Evolutionary conservation across 2,329 filamentous ascomycete species (phyloP), one percentile per base, ranked within the genome.

Genomic region (Aspergillus sp.): DNA sequence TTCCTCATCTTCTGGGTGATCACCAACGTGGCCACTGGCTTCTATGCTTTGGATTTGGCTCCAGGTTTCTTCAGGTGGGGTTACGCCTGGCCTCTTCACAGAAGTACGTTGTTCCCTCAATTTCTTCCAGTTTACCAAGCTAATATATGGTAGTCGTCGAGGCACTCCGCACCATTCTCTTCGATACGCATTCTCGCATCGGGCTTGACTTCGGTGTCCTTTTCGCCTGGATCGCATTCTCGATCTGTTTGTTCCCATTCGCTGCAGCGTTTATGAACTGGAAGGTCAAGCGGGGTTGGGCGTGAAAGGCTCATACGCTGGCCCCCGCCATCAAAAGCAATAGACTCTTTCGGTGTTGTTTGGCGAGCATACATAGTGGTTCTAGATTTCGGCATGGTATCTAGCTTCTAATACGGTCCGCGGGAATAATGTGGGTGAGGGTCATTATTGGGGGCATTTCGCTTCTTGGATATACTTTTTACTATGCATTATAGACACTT

Each of bases 1-100:
- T 90, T 86, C 81, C 73, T 90, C 2, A 87, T 89, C 58, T 88
- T 88, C 66, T 88, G 85, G 86, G 85, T 89, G 44, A 86, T 89
- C 58, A 83, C 84, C 6, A 90, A 90, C 66, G 85, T 88, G 0
- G 77, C 81, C 0, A 87, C 85, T 0, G 75, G 80, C 0, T 88
- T 89, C 66, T 86, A 88, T 69, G 75, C 83, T 3, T 76, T 89
- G 47, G 83, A 86, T 25, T 75, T 89, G 23, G 81, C 83, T 2
- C 83, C 84, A 0, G 75, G 71, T 0, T 88, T 89, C 67, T 90
- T 86, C 68, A 69, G 73, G 2, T 89, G 84, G 84, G 86, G 85
- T 0, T 87, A 87, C 68, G 86, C 82, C 0, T 87, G 86, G 84
- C 87, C 86, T 8, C 71, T 89, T 57, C 84, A 88, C 70, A 82